Evolutionary conservation across 2,329 filamentous ascomycete species (phyloP), one percentile per base, ranked within the genome.

Genomic region (Purpureocillium lavendulum): DNA sequence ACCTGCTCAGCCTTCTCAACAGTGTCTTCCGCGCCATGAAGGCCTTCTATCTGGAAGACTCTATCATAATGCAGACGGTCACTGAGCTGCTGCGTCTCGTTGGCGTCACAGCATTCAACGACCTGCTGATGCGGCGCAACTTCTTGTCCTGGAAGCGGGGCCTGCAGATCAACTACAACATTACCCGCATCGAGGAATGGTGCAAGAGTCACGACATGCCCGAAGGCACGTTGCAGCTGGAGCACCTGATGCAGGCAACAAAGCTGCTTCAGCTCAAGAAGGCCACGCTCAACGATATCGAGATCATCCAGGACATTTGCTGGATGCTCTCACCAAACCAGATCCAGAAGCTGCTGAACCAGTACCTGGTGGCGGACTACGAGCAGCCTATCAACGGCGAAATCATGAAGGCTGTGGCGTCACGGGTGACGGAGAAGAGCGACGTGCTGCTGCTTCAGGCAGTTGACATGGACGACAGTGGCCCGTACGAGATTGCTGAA

Each of bases 141-240:
- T 98, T 98, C 77, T 77, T 98, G 42, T 96, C 89, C 1, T 98
- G 92, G 92, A 98, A 98, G 73, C 87, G 92, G 62, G 92, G 92
- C 53, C 77, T 98, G 40, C 92, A 98, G 65, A 98, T 98, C 69
- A 98, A 98, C 69, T 98, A 98, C 73, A 98, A 98, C 69, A 98
- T 98, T 62, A 98, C 92, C 17, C 80, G 92, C 42, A 98, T 98
- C 47, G 92, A 98, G 64, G 92, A 98, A 66, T 98, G 92, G 92
- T 98, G 92, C 69, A 98, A 98, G 79, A 95, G 89, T 57, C 94
- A 98, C 61, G 92, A 97, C 53, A 97, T 98, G 90, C 92, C 92
- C 1, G 90, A 98, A 65, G 92, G 92, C 40, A 98, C 90, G 24
- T 75, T 98, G 39, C 90, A 97, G 67, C 76, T 98, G 41, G 92